phyloP scores from a whole-genome alignment of 352 stramenopile species.

The Lagenidium sp. region DNA sequence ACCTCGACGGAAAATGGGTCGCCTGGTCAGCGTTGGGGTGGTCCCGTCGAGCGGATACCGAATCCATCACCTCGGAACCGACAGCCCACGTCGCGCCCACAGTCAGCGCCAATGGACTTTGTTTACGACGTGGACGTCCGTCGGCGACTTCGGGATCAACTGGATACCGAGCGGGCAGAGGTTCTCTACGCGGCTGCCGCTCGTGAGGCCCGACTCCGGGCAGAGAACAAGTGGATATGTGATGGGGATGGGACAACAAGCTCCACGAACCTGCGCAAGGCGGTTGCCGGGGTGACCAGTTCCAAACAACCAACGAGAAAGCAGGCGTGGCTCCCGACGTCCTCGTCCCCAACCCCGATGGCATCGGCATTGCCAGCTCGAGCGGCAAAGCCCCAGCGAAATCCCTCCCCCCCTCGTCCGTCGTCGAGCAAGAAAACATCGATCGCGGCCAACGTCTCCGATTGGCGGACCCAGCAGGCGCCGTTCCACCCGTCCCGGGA shows the following conservation, averaged over 20 bases:
- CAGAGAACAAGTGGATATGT: constrained; percentile 33
- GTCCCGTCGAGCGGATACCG: too few relatives aligned
- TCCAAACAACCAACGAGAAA: too few relatives aligned
- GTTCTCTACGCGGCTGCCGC: constrained; percentile 16
- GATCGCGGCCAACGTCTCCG: constrained; percentile 24
- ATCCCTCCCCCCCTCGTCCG: background rate
- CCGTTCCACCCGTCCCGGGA: constrained; percentile 4
- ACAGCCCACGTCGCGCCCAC: too few relatives aligned
- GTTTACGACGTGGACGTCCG: constrained; percentile 58
- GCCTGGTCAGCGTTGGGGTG: too few relatives aligned
- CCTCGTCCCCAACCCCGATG: too few relatives aligned
- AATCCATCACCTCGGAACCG: too few relatives aligned
- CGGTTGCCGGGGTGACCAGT: too few relatives aligned
- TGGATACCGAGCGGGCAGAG: constrained; percentile 38
- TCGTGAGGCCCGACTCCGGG: constrained; percentile 31
- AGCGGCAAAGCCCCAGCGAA: too few relatives aligned
- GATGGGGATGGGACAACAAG: constrained; percentile 3
- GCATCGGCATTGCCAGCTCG: too few relatives aligned
- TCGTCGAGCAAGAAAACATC: constrained; percentile 11
- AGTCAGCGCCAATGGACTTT: constrained; percentile 36
- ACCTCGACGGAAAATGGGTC: too few relatives aligned
- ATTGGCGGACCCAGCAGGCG: constrained; percentile 27
- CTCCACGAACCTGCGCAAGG: constrained; percentile 7
- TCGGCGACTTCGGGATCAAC: constrained; percentile 36
- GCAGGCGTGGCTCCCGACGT: too few relatives aligned